Percentiles rank a stretch among this genome's conserved stretches.
These are phyloP conservation scores for Malassezia japonica DNA, from an alignment of 1,284 basidiomycete species.

Conservation along the genomic window DNA sequence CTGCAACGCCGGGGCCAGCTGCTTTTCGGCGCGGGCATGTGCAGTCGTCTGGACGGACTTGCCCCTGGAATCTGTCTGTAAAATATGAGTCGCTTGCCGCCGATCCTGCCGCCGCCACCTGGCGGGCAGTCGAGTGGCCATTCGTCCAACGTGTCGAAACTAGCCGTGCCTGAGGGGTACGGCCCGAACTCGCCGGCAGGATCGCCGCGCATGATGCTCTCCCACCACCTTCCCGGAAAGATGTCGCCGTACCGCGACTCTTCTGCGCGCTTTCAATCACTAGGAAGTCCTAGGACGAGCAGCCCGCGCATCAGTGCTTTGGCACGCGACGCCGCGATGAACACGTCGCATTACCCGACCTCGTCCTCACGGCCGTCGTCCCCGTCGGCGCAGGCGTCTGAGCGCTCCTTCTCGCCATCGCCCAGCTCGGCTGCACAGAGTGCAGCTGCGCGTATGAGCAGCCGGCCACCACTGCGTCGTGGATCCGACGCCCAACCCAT, in stretches of 20 bases:
- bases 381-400: constrained; percentile 15
- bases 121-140: constrained; percentile 18
- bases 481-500: constrained; percentile 4
- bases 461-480: constrained; percentile 11
- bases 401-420: constrained; percentile 25
- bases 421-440: constrained; percentile 10
- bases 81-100: constrained; percentile 29
- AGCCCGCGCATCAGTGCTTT: constrained; percentile 38
- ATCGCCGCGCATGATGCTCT: constrained; percentile 30
- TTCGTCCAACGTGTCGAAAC: constrained; percentile 14
- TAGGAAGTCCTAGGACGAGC: constrained; percentile 23
- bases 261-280: constrained; percentile 27
- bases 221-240: constrained; percentile 31
- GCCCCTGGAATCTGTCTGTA: too few species aligned
- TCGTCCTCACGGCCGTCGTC: constrained; percentile 34
- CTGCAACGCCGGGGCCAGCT: constrained; percentile 15
- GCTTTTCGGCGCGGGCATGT: neutral
- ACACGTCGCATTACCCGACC: constrained; percentile 30
- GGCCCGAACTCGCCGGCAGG: constrained; percentile 27
- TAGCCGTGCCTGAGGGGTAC: constrained; percentile 18
- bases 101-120: constrained; percentile 20
- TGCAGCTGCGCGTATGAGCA: constrained; percentile 15
- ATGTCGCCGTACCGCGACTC: constrained; percentile 43
- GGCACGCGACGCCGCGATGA: constrained; percentile 34
- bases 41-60: neutral